phyloP scores from a whole-genome alignment of 208 protist species.

The Jaenimonas drosophilae region DNA sequence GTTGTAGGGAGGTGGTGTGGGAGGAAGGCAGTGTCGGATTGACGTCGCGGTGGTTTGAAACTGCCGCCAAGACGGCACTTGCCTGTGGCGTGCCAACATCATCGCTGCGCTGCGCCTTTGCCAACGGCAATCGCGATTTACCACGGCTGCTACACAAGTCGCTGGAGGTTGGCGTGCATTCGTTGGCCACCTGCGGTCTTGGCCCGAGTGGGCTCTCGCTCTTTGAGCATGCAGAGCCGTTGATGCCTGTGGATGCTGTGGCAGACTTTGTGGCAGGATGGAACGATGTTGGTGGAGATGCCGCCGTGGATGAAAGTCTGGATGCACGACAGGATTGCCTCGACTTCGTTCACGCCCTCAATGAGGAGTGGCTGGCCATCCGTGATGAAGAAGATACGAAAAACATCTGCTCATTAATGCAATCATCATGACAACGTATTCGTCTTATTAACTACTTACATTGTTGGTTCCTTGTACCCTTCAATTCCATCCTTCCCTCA shows the following conservation, averaged over 20 bases:
- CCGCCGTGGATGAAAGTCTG: constrained; percentile 9
- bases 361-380: no score
- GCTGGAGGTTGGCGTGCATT: constrained; percentile 27
- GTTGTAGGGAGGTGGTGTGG: constrained; percentile 33
- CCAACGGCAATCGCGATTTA: neutral
- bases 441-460: neutral
- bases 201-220: constrained; percentile 9
- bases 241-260: constrained; percentile 19
- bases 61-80: constrained; percentile 52
- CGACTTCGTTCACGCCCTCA: constrained; percentile 19
- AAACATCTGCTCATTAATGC: neutral
- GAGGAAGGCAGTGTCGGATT: constrained; percentile 48
- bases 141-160: constrained; percentile 29
- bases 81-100: constrained; percentile 40
- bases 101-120: constrained; percentile 37
- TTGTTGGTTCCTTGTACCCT: neutral
- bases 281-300: constrained; percentile 16
- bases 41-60: constrained; percentile 71
- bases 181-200: constrained; percentile 24
- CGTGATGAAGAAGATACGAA: no score
- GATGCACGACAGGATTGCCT: constrained; percentile 12
- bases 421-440: neutral
- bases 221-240: constrained; percentile 15
- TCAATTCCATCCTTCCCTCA: constrained; percentile 1
- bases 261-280: constrained; percentile 18